These are phyloP conservation scores for Trichoderma sp. DNA, from an alignment of 2,329 filamentous ascomycete genomes.

Conservation along the genomic window DNA sequence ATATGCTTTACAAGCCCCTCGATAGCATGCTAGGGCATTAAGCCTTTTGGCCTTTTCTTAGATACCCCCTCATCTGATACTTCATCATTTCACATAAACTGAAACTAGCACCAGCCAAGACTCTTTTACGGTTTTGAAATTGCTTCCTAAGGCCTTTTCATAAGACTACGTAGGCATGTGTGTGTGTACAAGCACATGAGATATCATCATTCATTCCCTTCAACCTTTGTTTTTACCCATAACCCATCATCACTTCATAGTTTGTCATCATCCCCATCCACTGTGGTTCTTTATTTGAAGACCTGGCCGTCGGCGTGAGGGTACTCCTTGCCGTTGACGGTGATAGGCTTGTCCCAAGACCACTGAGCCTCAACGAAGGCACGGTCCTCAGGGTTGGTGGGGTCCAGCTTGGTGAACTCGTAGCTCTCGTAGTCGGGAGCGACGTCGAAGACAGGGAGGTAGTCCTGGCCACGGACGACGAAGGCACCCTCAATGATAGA, in stretches of 20 bases:
- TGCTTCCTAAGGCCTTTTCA: background rate
- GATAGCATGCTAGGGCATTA: background rate
- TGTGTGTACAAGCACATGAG: conserved; percentile 6
- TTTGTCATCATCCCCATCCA: background rate
- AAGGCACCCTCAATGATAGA: conserved; percentile 92
- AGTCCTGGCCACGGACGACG: conserved; percentile 88
- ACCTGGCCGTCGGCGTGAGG: conserved; percentile 90
- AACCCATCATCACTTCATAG: conserved; percentile 33
- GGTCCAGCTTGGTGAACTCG: conserved; percentile 94
- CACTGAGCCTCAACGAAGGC: conserved; percentile 84
- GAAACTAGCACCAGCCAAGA: background rate
- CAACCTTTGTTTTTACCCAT: conserved; percentile 32
- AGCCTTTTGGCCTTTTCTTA: background rate
- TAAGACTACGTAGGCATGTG: conserved; percentile 12
- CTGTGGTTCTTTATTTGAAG: conserved; percentile 75
- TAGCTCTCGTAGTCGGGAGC: conserved; percentile 98
- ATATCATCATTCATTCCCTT: conserved; percentile 31
- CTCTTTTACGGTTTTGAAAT: conserved; percentile 16
- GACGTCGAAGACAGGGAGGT: conserved; percentile 84
- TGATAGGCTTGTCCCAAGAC: conserved; percentile 85
- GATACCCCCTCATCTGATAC: background rate
- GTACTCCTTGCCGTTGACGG: conserved; percentile 82
- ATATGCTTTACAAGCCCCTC: background rate
- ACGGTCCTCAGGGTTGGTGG: conserved; percentile 76
- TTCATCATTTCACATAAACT: background rate